Evolutionary conservation across 2,329 filamentous ascomycete species (phyloP).

Genomic region (Thyridium curvatum): DNA sequence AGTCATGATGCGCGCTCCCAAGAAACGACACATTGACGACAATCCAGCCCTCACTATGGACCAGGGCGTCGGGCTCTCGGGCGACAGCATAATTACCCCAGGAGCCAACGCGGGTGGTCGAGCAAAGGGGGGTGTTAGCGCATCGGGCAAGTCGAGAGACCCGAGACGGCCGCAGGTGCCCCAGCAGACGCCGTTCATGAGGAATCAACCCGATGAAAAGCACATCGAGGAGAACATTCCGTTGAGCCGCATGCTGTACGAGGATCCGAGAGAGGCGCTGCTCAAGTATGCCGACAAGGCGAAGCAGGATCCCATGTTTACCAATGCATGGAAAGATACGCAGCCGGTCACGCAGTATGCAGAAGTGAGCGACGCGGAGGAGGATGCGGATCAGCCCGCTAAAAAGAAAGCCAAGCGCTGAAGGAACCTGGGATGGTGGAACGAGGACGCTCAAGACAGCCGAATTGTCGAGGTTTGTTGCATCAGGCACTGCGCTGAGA

Average conservation of each 20-base stretch:
- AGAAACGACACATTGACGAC: constrained; percentile 93
- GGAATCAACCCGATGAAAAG: constrained; percentile 81
- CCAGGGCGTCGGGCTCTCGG: constrained; percentile 71
- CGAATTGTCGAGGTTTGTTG: too few relatives aligned
- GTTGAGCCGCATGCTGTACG: constrained; percentile 86
- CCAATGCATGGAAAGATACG: constrained; percentile 84
- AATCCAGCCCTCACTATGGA: constrained; percentile 84
- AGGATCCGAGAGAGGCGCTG: constrained; percentile 89
- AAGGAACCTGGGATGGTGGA: too few relatives aligned
- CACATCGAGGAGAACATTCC: constrained; percentile 86
- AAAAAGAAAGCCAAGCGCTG: constrained; percentile 56
- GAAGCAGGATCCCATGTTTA: constrained; percentile 90
- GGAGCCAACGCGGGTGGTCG: constrained; percentile 49
- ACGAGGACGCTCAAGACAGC: too few relatives aligned
- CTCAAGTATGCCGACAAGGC: constrained; percentile 93
- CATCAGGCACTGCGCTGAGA: too few relatives aligned
- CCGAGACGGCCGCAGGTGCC: constrained; percentile 82
- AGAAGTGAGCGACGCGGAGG: constrained; percentile 66
- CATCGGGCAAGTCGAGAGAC: constrained; percentile 69
- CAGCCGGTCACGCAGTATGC: constrained; percentile 91
- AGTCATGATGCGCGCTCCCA: constrained; percentile 88
- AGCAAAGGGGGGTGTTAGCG: constrained; percentile 64
- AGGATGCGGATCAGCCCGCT: constrained; percentile 66
- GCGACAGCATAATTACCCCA: constrained; percentile 71
- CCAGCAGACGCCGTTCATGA: constrained; percentile 80